Conservation (phyloP, 1,284 basidiomycete genomes). For the Neotropicomus parvogracilis region DNA sequence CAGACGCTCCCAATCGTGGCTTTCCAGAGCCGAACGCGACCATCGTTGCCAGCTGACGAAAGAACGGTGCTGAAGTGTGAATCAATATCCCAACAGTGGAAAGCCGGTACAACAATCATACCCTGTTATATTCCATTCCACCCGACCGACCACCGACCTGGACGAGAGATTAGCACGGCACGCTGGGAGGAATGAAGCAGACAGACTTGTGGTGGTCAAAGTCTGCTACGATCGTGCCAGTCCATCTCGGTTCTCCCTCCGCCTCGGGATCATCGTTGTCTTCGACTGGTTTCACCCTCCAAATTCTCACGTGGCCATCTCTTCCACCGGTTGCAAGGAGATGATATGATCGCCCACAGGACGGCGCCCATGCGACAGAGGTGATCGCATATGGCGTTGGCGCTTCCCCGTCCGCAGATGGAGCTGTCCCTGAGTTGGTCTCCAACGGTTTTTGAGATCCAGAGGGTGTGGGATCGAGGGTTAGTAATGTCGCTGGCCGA, state of each 20-base stretch:
- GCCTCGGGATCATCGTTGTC: slow-evolving; percentile 39
- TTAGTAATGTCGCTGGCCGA: slow-evolving; percentile 41
- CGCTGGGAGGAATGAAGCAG: neutral
- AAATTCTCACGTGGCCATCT: slow-evolving; percentile 85
- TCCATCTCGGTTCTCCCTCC: slow-evolving; percentile 61
- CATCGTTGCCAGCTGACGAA: slow-evolving; percentile 87
- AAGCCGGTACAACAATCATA: slow-evolving; percentile 36
- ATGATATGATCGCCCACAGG: slow-evolving; percentile 88
- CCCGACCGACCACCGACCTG: slow-evolving; percentile 65
- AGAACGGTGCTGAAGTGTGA: slow-evolving; percentile 67
- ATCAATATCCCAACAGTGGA: slow-evolving; percentile 9
- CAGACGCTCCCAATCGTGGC: slow-evolving; percentile 71
- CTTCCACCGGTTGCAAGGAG: slow-evolving; percentile 84
- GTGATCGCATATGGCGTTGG: slow-evolving; percentile 61
- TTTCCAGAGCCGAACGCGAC: slow-evolving; percentile 86
- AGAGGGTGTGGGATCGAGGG: slow-evolving; percentile 40
- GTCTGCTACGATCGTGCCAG: slow-evolving; percentile 71
- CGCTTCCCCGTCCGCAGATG: slow-evolving; percentile 30
- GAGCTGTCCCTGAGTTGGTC: slow-evolving; percentile 20
- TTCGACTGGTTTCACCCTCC: slow-evolving; percentile 66
- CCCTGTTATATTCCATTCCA: slow-evolving; percentile 89
- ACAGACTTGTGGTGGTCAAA: slow-evolving; percentile 78
- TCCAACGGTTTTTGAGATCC: slow-evolving; percentile 23
- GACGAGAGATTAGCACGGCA: slow-evolving; percentile 12
- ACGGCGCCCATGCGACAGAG: slow-evolving; percentile 86